Evolutionary conservation across 108 stramenopile species (phyloP).

Genomic region (Skeletonema tropicum): DNA sequence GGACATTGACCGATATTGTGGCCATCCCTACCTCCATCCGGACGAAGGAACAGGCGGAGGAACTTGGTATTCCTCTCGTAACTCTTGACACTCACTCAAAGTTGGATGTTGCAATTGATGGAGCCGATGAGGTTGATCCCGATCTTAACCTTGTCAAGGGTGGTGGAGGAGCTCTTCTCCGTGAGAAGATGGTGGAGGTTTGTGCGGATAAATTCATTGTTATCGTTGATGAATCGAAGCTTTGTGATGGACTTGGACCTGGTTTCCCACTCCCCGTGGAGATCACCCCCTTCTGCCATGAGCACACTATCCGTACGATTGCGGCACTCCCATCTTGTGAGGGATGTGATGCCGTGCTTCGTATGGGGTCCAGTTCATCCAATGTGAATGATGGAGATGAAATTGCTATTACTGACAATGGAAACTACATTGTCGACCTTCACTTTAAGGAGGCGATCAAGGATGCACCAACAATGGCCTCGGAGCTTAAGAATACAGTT

Average conservation of each 20-base stretch:
- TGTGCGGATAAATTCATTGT: slow-evolving; percentile 85
- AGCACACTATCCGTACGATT: slow-evolving; percentile 92
- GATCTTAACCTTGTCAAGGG: slow-evolving; percentile 97
- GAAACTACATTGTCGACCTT: slow-evolving; percentile 98
- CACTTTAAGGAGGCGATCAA: slow-evolving; percentile 90
- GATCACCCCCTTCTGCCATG: slow-evolving; percentile 96
- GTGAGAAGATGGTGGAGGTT: slow-evolving; percentile 86
- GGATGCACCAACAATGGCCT: slow-evolving; percentile 85
- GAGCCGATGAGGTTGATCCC: slow-evolving; percentile 97
- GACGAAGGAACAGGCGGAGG: slow-evolving; percentile 95
- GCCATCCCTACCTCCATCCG: slow-evolving; percentile 97
- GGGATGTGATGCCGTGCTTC: slow-evolving; percentile 90
- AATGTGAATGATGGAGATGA: slow-evolving; percentile 93
- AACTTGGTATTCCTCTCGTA: slow-evolving; percentile 91
- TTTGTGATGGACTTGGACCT: slow-evolving; percentile 93
- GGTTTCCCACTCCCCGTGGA: slow-evolving; percentile 95
- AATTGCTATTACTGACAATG: slow-evolving; percentile 98
- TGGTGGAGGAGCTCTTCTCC: slow-evolving; percentile 93
- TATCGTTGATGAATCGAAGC: slow-evolving; percentile 97
- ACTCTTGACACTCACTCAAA: slow-evolving; percentile 94
- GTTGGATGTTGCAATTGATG: slow-evolving; percentile 99
- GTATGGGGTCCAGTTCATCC: slow-evolving; percentile 80
- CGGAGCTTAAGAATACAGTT: slow-evolving; percentile 90
- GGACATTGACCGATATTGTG: slow-evolving; percentile 93
- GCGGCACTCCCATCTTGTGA: slow-evolving; percentile 84